Evolutionary conservation across 108 stramenopile species (phyloP), one percentile per base, ranked within the genome.

Genomic region (Discostella pseudostelligera): DNA sequence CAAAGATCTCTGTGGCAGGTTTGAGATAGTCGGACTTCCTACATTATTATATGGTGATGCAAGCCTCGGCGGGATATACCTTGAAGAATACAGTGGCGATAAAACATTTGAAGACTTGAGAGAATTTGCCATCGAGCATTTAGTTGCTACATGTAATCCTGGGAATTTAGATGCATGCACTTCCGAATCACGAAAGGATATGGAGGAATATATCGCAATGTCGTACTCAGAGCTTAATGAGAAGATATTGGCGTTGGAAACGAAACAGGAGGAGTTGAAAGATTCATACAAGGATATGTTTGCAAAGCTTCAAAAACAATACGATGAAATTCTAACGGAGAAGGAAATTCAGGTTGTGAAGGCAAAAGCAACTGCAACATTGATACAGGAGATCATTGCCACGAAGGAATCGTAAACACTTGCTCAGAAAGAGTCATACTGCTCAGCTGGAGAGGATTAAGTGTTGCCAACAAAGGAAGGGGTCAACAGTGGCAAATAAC

Each of bases 1-100:
- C 45, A 76, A 76, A 46, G 61, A 46, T 24, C 61, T 76, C 3
- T 76, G 75, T 35, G 53, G 9, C 3, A 22, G 54, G 22, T 76
- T 83, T 35, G 72, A 80, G 46, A 56, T 83, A n/a, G 60, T 55
- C 17, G 82, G 80, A 0, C 62, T 83, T 17, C 86, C 86, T 3
- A 87, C 86, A 12, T 40, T 87, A 29, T 58, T 82, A 3, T 80
- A 84, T 43, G 85, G 85, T 2, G 83, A 82, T 44, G 55, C 83
- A 1, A 73, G 69, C 59, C 40, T 43, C 25, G 65, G 64, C 0
- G 85, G 85, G 20, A 47, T 79, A 8, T 83, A 83, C 64, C 70
- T 87, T 8, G 62, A 83, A 66, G 79, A 80, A 56, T 84, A 84
- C 47, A 65, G 65, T 6, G 71, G 58, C 14, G 71, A 76, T 1